Conservation (phyloP, 2,329 filamentous ascomycete genomes). For the Helotiales sp. region DNA sequence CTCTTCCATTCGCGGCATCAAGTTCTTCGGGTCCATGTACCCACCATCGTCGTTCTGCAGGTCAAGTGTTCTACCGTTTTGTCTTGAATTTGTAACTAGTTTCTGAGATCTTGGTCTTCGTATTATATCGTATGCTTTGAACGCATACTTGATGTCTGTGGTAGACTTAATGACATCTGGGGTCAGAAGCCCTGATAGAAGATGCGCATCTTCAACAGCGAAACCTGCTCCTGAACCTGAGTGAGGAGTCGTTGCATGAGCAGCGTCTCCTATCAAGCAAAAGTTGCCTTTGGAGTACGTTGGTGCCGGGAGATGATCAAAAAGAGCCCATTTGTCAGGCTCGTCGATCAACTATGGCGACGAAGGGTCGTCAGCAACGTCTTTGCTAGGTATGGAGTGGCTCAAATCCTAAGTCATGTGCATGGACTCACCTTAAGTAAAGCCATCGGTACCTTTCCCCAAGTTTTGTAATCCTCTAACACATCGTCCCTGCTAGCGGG, state of each 20-base stretch:
- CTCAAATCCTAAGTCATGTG: no score
- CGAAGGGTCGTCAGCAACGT: no score
- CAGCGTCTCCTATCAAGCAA: constrained; percentile 55
- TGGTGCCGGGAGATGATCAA: constrained; percentile 50
- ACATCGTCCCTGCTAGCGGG: constrained; percentile 43
- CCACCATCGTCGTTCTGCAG: constrained; percentile 8
- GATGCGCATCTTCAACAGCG: constrained; percentile 54
- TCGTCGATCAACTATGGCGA: constrained; percentile 42
- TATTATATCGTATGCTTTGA: constrained; percentile 39
- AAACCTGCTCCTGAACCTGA: constrained; percentile 54
- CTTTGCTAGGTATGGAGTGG: no score
- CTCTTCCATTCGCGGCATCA: constrained; percentile 4
- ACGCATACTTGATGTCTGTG: constrained; percentile 35
- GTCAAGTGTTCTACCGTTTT: constrained; percentile 33
- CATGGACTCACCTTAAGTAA: constrained; percentile 20
- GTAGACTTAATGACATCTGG: constrained; percentile 16
- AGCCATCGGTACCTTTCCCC: constrained; percentile 36
- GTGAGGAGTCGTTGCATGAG: constrained; percentile 55
- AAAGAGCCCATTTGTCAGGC: constrained; percentile 56
- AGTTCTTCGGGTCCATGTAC: constrained; percentile 2
- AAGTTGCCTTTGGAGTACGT: constrained; percentile 45
- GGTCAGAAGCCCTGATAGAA: constrained; percentile 56
- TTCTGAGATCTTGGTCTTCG: constrained; percentile 40
- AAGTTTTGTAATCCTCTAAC: constrained; percentile 40
- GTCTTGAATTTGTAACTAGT: constrained; percentile 40